phyloP scores from a whole-genome alignment of 2,329 filamentous ascomycete genomes.

The Cadophora gregata region DNA sequence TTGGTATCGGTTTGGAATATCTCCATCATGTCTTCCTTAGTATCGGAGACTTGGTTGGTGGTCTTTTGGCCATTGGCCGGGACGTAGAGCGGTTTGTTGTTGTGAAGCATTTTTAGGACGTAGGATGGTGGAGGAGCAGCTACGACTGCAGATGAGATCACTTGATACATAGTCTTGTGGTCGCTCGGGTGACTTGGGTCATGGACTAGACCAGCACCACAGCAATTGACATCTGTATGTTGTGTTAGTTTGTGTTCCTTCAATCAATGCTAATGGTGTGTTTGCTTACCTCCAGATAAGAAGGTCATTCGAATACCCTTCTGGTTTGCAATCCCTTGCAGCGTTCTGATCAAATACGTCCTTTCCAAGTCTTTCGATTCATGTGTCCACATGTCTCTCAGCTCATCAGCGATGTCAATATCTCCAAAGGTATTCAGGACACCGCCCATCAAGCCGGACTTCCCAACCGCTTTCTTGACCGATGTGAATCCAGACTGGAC shows the following conservation, averaged over 20 bases:
- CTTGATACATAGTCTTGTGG: constrained; percentile 99
- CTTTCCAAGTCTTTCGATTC: constrained; percentile 96
- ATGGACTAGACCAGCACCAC: constrained; percentile 91
- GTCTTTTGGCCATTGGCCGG: constrained; percentile 86
- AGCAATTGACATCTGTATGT: constrained; percentile 76
- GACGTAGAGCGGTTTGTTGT: constrained; percentile 89
- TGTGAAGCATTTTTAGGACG: constrained; percentile 93
- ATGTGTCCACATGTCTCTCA: constrained; percentile 98
- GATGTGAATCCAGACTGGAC: constrained; percentile 92
- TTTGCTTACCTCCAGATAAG: constrained; percentile 76
- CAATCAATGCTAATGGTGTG: background rate
- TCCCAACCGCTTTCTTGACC: constrained; percentile 96
- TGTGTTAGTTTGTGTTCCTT: constrained; percentile 29
- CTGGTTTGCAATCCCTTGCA: constrained; percentile 94
- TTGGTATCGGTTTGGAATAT: constrained; percentile 95
- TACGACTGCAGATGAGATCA: constrained; percentile 92
- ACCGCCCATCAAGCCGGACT: constrained; percentile 92
- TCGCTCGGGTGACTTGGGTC: constrained; percentile 90
- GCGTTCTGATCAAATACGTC: constrained; percentile 93
- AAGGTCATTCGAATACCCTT: constrained; percentile 98
- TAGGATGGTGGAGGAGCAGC: constrained; percentile 85
- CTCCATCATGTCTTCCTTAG: constrained; percentile 99
- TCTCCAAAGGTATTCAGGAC: constrained; percentile 97
- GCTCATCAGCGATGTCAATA: constrained; percentile 90
- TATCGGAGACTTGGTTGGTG: constrained; percentile 79